Base-by-base conservation (phyloP, 2,329 filamentous ascomycete species). In the Pyricularia sp. region DNA sequence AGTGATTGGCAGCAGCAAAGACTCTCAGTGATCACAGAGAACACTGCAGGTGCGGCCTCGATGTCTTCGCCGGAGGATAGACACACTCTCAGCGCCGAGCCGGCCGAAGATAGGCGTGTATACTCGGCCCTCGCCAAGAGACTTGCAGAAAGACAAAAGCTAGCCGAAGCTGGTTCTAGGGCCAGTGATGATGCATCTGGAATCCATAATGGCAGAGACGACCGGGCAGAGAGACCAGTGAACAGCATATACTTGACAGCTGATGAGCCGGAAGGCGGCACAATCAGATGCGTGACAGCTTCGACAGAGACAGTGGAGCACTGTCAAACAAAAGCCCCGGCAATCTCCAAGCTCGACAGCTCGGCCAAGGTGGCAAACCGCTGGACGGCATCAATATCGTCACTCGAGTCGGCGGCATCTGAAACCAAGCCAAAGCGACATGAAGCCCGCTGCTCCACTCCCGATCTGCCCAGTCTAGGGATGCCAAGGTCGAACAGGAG, bases 61-160 rank as follows among this genome's bases (percentile, higher is more conserved):
- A 9, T 75, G 77, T 1, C 70, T 74, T 68, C 67, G 2, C 67
- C 67, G 31, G 65, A 71, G 12, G 68, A 64, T 8, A 71, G 73
- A 40, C 70, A 74, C 64, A 68, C 62, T 64, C 65, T 30, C 68
- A 65, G 62, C 69, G 67, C 64, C 60, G 64, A 68, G 30, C 62
- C 24, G 35, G 30, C 49, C 63, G 62, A 62, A 62, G 28, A 35
- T 65, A 63, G 85, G 53, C 79, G 82, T 44, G 79, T 89, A 3
- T 88, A 87, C 69, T 84, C 84, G 6, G 86, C 85, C 1, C 75
- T 89, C n/a, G 83, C 88, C 74, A 82, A 82, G 67, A 78, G 79
- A 40, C 73, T 85, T 57, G 73, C 78, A 10, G 77, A 80, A 12
- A 77, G 75, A 1, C 75, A 75, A 28, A 69, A 72, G 4, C 26